Evolutionary conservation across 225 moss, liverwort and hornwort species (phyloP).

Genomic region (Marchantia polymorpha): DNA sequence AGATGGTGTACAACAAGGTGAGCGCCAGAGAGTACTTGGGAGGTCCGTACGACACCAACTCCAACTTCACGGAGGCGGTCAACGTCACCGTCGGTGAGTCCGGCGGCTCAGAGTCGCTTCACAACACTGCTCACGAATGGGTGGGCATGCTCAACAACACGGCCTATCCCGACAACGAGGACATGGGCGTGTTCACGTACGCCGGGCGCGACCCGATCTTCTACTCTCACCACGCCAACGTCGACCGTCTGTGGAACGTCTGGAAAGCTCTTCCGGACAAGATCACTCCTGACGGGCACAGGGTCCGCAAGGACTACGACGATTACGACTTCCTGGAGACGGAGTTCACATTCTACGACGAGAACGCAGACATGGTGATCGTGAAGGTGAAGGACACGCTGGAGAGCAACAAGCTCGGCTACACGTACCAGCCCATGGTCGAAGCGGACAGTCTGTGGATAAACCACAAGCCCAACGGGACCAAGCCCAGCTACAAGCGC

Average conservation of each 20-base stretch:
- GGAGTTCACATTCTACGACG: background rate
- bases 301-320: background rate
- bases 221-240: conserved; percentile 24
- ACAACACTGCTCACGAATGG: conserved; percentile 37
- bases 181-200: conserved; percentile 7
- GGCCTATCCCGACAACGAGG: conserved; percentile 38
- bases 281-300: background rate
- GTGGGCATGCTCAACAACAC: conserved; percentile 26
- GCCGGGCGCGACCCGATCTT: conserved; percentile 18
- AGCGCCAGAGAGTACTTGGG: conserved; percentile 39
- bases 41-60: conserved; percentile 14
- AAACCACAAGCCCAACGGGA: conserved; percentile 5
- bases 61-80: no score
- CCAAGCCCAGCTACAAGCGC: background rate
- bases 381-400: background rate
- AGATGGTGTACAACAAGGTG: conserved; percentile 32
- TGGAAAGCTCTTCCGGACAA: conserved; percentile 19
- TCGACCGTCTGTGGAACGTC: conserved; percentile 26
- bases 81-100: background rate
- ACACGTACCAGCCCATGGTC: no score
- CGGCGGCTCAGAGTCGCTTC: background rate
- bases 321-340: background rate
- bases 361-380: background rate
- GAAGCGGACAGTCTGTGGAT: conserved; percentile 38
- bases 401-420: background rate